Base-by-base conservation (phyloP, 129 eudicot species). In the Silybum marianum region DNA sequence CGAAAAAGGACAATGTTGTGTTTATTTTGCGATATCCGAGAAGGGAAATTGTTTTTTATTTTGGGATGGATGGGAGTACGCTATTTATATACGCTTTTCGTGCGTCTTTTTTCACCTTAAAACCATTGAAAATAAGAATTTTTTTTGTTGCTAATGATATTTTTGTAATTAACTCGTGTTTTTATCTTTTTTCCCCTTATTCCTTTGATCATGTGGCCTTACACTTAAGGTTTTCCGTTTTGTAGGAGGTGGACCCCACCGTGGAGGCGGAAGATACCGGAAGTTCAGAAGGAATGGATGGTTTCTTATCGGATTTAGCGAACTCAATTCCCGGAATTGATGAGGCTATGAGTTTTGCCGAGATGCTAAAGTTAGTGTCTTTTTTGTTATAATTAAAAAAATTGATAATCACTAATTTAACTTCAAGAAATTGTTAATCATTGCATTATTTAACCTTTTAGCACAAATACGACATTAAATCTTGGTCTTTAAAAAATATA, bases 261-360 rank as follows among this genome's bases (percentile, higher is more conserved):
- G 94, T 95, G 87, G 99, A 95, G 87, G 86, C 88, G 40, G 98
- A 95, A 63, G 99, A 92, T 2, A 19, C 67, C 0, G 78, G 83
- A 21, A 83, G 86, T 62, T 83, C 86, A 25, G 98, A 92, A 80
- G 89, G 87, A 32, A 87, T 91, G 87, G 99, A 95, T 12, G 92
- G 94, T 68, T 89, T 95, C 72, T 72, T 92, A 48, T 92, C 97
- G 1, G 98, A 95, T 75, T 74, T 95, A 76, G 96, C 97, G 30
- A 95, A 95, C 89, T 93, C 98, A 44, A 95, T 95, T 73, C 98
- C 98, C 39, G 98, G 98, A 69, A 95, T 95, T 54, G 98, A 95
- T 46, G 98, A 95, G 90, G 98, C 98, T 82, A 95, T 95, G 97
- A 95, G 98, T 79, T 95, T 95, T 82, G 98, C 98, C 0, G 98